Evolutionary conservation across 257 asterid genomes (phyloP).

Genomic region (Plectranthus barbatus): DNA sequence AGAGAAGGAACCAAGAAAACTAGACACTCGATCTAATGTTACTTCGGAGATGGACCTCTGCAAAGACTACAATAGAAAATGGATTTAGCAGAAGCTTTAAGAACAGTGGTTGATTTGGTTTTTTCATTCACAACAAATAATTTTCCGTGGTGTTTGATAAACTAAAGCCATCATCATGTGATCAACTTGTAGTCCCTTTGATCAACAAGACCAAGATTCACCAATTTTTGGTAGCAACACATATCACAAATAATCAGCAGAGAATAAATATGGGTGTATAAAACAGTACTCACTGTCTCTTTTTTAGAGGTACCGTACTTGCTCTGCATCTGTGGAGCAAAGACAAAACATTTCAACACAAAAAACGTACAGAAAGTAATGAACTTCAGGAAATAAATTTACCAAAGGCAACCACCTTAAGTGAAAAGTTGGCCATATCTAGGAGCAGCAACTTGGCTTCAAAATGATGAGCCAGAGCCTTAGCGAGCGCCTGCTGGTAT

Average conservation of each 20-base stretch:
- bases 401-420: slow-evolving; percentile 46
- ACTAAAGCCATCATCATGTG: background rate
- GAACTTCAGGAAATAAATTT: slow-evolving; percentile 7
- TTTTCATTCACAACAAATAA: too few relatives aligned
- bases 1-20: slow-evolving; percentile 67
- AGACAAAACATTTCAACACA: slow-evolving; percentile 11
- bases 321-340: slow-evolving; percentile 67
- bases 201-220: background rate
- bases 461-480: slow-evolving; percentile 78
- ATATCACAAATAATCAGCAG: background rate
- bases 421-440: slow-evolving; percentile 69
- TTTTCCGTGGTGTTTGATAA: background rate
- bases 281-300: slow-evolving; percentile 43
- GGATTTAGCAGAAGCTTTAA: background rate
- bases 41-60: slow-evolving; percentile 76
- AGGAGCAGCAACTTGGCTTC: slow-evolving; percentile 70
- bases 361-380: background rate
- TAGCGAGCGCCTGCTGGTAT: slow-evolving; percentile 71
- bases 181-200: background rate
- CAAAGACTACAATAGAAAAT: slow-evolving; percentile 35
- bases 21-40: slow-evolving; percentile 63
- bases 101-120: background rate
- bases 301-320: slow-evolving; percentile 68
- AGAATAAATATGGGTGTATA: background rate
- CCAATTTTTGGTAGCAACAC: background rate